phyloP scores from a whole-genome alignment of 768 basidiomycete genomes.

The Nidularia sp. region DNA sequence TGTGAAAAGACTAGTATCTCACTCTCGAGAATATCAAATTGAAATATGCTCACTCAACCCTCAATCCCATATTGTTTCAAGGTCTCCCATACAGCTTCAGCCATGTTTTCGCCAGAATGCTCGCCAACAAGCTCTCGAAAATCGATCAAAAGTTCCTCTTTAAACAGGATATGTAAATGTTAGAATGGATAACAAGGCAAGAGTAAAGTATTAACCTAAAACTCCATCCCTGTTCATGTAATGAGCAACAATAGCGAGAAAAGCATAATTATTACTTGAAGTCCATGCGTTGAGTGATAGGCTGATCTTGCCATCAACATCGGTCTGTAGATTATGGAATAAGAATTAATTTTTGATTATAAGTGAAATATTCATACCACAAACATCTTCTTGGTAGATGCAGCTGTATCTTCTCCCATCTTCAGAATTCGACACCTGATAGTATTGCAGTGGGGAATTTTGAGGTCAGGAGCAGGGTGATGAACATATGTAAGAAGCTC shows the following conservation, averaged over 20 bases:
- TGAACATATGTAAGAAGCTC: neutral
- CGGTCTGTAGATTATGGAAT: slow-evolving; percentile 1
- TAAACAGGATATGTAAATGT: neutral
- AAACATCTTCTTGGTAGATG: slow-evolving; percentile 9
- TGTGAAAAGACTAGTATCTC: slow-evolving; percentile 3
- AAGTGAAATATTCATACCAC: slow-evolving; percentile 2
- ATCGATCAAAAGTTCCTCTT: slow-evolving; percentile 31
- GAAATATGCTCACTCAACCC: slow-evolving; percentile 10
- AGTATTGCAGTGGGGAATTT: neutral
- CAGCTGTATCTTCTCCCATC: slow-evolving; percentile 11
- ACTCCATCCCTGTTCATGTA: slow-evolving; percentile 18
- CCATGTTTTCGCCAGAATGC: slow-evolving; percentile 31
- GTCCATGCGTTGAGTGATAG: slow-evolving; percentile 25
- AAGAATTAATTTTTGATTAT: neutral
- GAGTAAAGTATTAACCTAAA: slow-evolving; percentile 9
- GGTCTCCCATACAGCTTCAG: slow-evolving; percentile 23
- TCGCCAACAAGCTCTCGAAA: slow-evolving; percentile 27
- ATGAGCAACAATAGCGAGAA: slow-evolving; percentile 22
- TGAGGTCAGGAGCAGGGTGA: neutral
- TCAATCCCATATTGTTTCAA: slow-evolving; percentile 19
- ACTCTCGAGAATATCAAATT: neutral
- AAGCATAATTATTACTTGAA: slow-evolving; percentile 22
- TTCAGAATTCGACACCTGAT: slow-evolving; percentile 2
- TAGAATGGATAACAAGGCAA: neutral
- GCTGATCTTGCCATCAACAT: slow-evolving; percentile 8